Conservation (phyloP, 495 filamentous ascomycete genomes). For the Trichoderma gamsii region DNA sequence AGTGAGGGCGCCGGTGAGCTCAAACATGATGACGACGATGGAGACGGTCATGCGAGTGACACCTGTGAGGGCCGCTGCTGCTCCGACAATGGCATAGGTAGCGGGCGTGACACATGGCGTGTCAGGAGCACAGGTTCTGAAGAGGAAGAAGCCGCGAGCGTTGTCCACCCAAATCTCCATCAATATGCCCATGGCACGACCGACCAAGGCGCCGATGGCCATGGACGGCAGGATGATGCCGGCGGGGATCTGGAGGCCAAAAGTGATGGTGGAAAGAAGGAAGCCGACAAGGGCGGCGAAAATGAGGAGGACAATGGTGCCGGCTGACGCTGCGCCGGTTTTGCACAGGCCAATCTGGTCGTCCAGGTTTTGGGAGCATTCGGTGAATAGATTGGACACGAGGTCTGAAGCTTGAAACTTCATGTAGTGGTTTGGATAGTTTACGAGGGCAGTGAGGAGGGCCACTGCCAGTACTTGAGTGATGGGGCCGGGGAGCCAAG, state of each 20-base stretch:
- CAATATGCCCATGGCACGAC: constrained; percentile 83
- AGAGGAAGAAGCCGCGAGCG: constrained; percentile 69
- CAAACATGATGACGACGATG: constrained; percentile 99
- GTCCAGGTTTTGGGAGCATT: constrained; percentile 70
- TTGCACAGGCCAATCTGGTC: constrained; percentile 87
- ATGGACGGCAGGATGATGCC: constrained; percentile 97
- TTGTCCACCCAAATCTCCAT: constrained; percentile 83
- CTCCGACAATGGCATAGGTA: constrained; percentile 93
- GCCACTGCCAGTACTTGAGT: constrained; percentile 71
- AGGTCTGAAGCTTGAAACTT: constrained; percentile 85
- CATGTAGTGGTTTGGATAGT: constrained; percentile 95
- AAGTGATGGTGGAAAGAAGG: constrained; percentile 80
- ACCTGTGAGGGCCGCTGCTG: constrained; percentile 90
- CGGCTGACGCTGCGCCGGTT: constrained; percentile 59
- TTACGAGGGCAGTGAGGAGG: constrained; percentile 75
- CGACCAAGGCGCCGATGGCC: constrained; percentile 88
- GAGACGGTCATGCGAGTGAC: constrained; percentile 96
- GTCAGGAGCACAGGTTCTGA: constrained; percentile 78
- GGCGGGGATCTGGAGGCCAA: constrained; percentile 93
- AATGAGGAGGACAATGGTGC: constrained; percentile 72
- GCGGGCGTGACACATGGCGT: constrained; percentile 88
- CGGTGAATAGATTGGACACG: constrained; percentile 85
- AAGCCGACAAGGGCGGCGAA: constrained; percentile 77
- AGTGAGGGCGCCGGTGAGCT: constrained; percentile 89
- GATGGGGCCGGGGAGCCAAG: constrained; percentile 59